A percentile compares a stretch with the other conserved stretches of the same genome.
These are phyloP conservation scores for Dactylonectria estremocensis DNA, from an alignment of 2,329 filamentous ascomycete genomes.

Conservation along the genomic window DNA sequence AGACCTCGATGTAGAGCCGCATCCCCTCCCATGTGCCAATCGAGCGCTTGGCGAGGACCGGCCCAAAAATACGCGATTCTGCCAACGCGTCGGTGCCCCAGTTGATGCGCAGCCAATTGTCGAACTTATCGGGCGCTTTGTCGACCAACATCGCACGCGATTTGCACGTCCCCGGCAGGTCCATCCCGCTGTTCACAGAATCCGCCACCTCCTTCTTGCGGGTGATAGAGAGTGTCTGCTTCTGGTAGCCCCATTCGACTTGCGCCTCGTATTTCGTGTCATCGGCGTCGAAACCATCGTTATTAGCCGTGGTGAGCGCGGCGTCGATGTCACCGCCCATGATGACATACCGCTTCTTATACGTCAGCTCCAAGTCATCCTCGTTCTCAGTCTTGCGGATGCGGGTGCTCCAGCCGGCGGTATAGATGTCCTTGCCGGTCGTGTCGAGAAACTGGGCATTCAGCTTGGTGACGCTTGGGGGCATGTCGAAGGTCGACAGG, in stretches of 20 bases:
- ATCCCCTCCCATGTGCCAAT: constrained; percentile 49
- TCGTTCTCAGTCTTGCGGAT: constrained; percentile 55
- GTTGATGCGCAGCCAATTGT: constrained; percentile 45
- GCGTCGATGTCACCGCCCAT: constrained; percentile 47
- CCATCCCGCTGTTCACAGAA: constrained; percentile 45
- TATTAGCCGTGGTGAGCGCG: constrained; percentile 49
- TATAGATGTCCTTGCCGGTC: constrained; percentile 50
- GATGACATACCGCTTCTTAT: constrained; percentile 56
- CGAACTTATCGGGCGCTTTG: constrained; percentile 51
- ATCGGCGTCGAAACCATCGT: constrained; percentile 52
- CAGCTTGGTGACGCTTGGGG: constrained; percentile 52
- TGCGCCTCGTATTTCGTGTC: constrained; percentile 52
- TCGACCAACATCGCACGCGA: constrained; percentile 44
- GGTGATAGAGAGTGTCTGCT: constrained; percentile 55
- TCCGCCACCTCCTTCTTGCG: constrained; percentile 47
- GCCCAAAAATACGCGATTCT: constrained; percentile 50
- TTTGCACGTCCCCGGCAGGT: constrained; percentile 41
- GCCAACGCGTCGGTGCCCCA: constrained; percentile 48
- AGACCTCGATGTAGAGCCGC: constrained; percentile 52
- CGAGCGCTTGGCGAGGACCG: constrained; percentile 50
- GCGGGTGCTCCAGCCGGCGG: constrained; percentile 54
- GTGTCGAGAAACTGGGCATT: constrained; percentile 58
- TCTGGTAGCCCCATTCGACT: constrained; percentile 56
- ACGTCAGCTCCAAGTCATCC: constrained; percentile 55
- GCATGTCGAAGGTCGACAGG: constrained; percentile 49